phyloP scores from a whole-genome alignment of 768 basidiomycete species.

The Termitomyces sp. region DNA sequence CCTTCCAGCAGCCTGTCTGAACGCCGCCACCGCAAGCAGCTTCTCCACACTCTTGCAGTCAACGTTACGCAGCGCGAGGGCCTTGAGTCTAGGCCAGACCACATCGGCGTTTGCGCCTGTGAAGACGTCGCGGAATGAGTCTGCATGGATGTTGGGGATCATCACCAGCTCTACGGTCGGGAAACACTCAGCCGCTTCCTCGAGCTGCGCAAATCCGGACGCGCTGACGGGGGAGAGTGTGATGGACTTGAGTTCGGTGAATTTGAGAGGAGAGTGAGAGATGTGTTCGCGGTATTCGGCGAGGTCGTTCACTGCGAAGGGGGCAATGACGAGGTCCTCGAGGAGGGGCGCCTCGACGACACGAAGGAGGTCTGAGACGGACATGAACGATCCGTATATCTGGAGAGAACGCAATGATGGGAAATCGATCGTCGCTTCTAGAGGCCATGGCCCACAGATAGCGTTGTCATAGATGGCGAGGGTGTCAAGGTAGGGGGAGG shows the following conservation, averaged over 20 bases:
- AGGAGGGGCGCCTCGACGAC: constrained; percentile 7
- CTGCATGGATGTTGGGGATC: constrained; percentile 13
- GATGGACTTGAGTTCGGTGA: constrained; percentile 8
- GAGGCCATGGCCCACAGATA: constrained; percentile 14
- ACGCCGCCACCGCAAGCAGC: constrained; percentile 7
- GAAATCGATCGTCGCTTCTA: constrained; percentile 8
- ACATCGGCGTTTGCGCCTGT: background rate
- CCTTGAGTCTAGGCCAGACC: constrained; percentile 10
- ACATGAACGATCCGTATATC: constrained; percentile 14
- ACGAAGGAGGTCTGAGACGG: constrained; percentile 16
- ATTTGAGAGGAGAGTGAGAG: constrained; percentile 6
- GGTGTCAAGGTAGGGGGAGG: constrained; percentile 9
- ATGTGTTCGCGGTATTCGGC: constrained; percentile 8
- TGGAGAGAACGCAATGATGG: constrained; percentile 13
- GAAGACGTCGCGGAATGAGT: constrained; percentile 11
- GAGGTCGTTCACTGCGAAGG: constrained; percentile 12
- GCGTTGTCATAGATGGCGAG: constrained; percentile 15
- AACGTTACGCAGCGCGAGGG: constrained; percentile 13
- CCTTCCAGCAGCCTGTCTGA: constrained; percentile 3
- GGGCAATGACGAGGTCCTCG: constrained; percentile 10
- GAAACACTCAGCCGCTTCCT: constrained; percentile 12
- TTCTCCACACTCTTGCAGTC: constrained; percentile 7
- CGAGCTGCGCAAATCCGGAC: constrained; percentile 7
- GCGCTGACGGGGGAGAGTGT: constrained; percentile 12
- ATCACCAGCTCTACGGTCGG: constrained; percentile 12